A percentile compares a stretch with the other conserved stretches of the same genome.
These are phyloP conservation scores for Epichloe coenophiala DNA, from an alignment of 2,329 filamentous ascomycete species.

Conservation along the genomic window DNA sequence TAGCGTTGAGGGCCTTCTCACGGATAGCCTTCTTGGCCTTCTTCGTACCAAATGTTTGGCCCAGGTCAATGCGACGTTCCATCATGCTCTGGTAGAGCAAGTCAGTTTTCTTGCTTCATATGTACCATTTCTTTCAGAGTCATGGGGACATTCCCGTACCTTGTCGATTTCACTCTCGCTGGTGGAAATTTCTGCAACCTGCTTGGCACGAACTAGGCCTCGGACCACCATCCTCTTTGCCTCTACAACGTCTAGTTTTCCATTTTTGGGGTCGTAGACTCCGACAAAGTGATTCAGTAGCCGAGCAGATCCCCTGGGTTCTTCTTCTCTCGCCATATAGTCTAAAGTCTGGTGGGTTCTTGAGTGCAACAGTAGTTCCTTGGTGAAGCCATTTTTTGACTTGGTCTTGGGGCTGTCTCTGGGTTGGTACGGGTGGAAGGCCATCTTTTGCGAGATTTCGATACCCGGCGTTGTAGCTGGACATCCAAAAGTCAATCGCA, in stretches of 20 bases:
- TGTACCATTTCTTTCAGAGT: too few relatives aligned
- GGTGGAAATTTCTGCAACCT: conserved; percentile 34
- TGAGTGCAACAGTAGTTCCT: conserved; percentile 45
- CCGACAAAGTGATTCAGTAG: conserved; percentile 51
- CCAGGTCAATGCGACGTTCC: conserved; percentile 54
- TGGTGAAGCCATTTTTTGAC: conserved; percentile 24
- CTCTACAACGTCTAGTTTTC: conserved; percentile 45
- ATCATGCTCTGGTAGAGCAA: conserved; percentile 33
- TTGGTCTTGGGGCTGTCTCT: conserved; percentile 20
- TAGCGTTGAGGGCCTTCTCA: conserved; percentile 57
- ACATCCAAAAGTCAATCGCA: neutral
- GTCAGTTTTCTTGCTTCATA: conserved; percentile 11
- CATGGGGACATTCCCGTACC: conserved; percentile 9
- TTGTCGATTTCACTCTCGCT: conserved; percentile 17
- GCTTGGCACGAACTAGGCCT: conserved; percentile 41
- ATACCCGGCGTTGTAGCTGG: conserved; percentile 24
- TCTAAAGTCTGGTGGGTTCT: conserved; percentile 42
- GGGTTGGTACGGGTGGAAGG: conserved; percentile 37
- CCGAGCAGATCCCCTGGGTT: conserved; percentile 15
- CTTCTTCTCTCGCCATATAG: conserved; percentile 42
- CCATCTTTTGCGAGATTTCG: conserved; percentile 18
- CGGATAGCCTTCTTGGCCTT: conserved; percentile 70
- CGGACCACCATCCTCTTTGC: conserved; percentile 51
- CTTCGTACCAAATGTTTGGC: conserved; percentile 71
- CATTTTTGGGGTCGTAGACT: conserved; percentile 47